Conservation (phyloP, 1,284 basidiomycete species). For the Pterulicium gracile region DNA sequence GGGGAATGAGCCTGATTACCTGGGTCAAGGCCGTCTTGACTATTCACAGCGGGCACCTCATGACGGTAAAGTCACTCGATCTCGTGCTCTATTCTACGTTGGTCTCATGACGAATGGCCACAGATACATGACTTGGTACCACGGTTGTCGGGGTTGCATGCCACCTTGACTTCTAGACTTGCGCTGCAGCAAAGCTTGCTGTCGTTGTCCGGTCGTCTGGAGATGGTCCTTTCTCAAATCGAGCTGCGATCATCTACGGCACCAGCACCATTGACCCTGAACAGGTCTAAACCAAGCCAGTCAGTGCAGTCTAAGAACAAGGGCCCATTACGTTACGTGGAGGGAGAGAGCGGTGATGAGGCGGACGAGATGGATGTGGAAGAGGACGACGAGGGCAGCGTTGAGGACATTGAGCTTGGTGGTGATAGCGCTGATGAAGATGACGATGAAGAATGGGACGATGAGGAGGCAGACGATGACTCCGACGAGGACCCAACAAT, state of each 20-base stretch:
- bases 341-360: slow-evolving; percentile 67
- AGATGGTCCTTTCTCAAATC: slow-evolving; percentile 91
- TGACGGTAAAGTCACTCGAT: slow-evolving; percentile 60
- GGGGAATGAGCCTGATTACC: slow-evolving; percentile 72
- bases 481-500: slow-evolving; percentile 38
- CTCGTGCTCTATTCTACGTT: slow-evolving; percentile 7
- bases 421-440: slow-evolving; percentile 44
- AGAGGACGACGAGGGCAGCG: slow-evolving; percentile 57
- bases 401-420: slow-evolving; percentile 60
- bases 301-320: slow-evolving; percentile 13
- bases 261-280: slow-evolving; percentile 41
- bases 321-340: slow-evolving; percentile 52
- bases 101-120: slow-evolving; percentile 14
- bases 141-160: slow-evolving; percentile 76
- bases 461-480: slow-evolving; percentile 38
- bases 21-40: slow-evolving; percentile 88
- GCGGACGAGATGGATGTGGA: slow-evolving; percentile 23
- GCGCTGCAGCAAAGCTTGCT: slow-evolving; percentile 80
- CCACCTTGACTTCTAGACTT: slow-evolving; percentile 73
- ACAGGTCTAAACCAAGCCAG: slow-evolving; percentile 20
- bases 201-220: slow-evolving; percentile 81
- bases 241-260: slow-evolving; percentile 66
- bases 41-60: slow-evolving; percentile 86
- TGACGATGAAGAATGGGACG: slow-evolving; percentile 35
- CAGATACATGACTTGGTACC: slow-evolving; percentile 81